Percentiles rank a stretch among this genome's conserved stretches.
These are phyloP conservation scores for Tillandsia fasciculata DNA, from an alignment of 176 grass and related monocot genomes.

Conservation along the genomic window DNA sequence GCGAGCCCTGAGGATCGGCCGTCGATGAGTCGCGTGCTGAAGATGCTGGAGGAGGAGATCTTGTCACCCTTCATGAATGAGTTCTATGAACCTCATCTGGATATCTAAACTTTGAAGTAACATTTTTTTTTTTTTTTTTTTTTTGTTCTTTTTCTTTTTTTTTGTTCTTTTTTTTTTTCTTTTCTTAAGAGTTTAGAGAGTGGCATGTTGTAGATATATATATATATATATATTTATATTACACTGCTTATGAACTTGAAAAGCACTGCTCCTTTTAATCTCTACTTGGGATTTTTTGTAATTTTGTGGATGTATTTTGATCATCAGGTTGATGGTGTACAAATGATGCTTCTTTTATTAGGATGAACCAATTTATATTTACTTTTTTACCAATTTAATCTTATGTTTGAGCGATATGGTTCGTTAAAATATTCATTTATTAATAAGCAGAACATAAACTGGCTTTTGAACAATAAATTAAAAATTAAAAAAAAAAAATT, in stretches of 20 bases:
- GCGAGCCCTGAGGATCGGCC: conserved; percentile 59
- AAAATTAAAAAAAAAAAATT: too few species aligned
- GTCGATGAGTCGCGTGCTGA: conserved; percentile 63
- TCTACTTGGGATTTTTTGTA: not conserved
- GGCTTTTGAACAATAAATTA: too few species aligned
- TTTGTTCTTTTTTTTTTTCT: too few species aligned
- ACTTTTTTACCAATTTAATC: too few species aligned
- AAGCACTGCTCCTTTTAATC: not conserved
- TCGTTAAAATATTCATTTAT: too few species aligned
- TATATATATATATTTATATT: not conserved
- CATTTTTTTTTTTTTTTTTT: too few species aligned
- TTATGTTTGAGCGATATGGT: too few species aligned
- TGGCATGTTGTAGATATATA: not conserved
- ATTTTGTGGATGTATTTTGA: not conserved
- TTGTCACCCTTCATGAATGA: conserved; percentile 70
- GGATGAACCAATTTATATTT: too few species aligned
- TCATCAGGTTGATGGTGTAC: too few species aligned
- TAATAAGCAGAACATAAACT: too few species aligned
- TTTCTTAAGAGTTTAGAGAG: not conserved
- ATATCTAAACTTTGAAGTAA: conserved; percentile 31
- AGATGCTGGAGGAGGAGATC: conserved; percentile 97
- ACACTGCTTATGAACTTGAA: not conserved
- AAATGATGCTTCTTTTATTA: too few species aligned
- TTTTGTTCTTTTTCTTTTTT: too few species aligned
- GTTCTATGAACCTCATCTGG: conserved; percentile 61